Evolutionary conservation across 495 filamentous ascomycete genomes (phyloP).

Genomic region (Neurospora pannonica): DNA sequence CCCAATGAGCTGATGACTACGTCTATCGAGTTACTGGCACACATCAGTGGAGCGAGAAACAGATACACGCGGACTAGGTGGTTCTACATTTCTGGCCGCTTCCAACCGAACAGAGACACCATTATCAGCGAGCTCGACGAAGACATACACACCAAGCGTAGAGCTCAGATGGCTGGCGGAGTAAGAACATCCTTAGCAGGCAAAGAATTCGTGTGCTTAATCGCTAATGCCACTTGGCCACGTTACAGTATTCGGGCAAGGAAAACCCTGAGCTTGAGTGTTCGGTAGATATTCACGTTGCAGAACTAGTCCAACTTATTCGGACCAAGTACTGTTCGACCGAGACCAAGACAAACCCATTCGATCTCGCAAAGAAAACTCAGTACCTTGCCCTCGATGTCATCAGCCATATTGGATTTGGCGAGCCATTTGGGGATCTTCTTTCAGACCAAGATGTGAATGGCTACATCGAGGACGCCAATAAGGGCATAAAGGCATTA

Average conservation of each 20-base stretch:
- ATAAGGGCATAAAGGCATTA: conserved; percentile 7
- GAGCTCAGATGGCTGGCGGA: conserved; percentile 26
- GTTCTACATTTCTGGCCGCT: conserved; percentile 17
- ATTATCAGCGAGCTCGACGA: conserved; percentile 25
- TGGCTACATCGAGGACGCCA: conserved; percentile 16
- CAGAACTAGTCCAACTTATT: conserved; percentile 32
- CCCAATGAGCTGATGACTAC: conserved; percentile 33
- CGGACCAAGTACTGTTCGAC: conserved; percentile 34
- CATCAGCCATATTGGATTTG: conserved; percentile 28
- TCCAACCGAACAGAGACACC: conserved; percentile 24
- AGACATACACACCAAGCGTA: conserved; percentile 21
- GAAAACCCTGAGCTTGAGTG: conserved; percentile 32
- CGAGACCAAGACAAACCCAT: conserved; percentile 17
- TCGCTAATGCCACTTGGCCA: not conserved
- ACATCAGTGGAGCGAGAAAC: conserved; percentile 27
- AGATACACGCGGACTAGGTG: conserved; percentile 20
- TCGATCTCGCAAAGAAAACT: conserved; percentile 35
- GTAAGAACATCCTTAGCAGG: conserved; percentile 18
- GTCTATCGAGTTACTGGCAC: conserved; percentile 24
- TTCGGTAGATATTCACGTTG: conserved; percentile 32
- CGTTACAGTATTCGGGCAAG: conserved; percentile 31
- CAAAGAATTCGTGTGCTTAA: not conserved
- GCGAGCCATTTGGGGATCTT: conserved; percentile 28
- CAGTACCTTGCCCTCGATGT: conserved; percentile 34
- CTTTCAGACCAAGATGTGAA: conserved; percentile 21